Conservation (phyloP, 768 basidiomycete genomes). For the Piloderma croceum region DNA sequence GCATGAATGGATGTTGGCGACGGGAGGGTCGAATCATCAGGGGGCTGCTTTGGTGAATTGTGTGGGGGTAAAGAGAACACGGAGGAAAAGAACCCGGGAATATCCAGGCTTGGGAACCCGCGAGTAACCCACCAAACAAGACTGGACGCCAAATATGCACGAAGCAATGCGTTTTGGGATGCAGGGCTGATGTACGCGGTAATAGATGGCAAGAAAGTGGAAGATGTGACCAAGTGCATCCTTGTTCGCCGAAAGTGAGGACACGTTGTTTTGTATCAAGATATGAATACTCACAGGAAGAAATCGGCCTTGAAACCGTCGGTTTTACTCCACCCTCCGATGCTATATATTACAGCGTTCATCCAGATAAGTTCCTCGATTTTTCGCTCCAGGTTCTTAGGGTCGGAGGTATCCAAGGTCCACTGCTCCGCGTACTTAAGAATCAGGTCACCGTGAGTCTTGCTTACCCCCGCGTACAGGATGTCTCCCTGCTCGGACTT, state of each 20-base stretch:
- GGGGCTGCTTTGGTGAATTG: constrained; percentile 9
- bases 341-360: constrained; percentile 47
- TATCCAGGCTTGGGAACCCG: constrained; percentile 28
- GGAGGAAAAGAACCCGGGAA: constrained; percentile 25
- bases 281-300: constrained; percentile 42
- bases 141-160: constrained; percentile 46
- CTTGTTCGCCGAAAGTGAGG: too few species aligned
- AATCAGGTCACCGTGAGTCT: constrained; percentile 36
- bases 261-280: constrained; percentile 15
- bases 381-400: constrained; percentile 43
- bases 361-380: constrained; percentile 61
- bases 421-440: constrained; percentile 38
- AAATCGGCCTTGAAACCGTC: constrained; percentile 51
- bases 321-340: constrained; percentile 43
- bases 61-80: constrained; percentile 18
- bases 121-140: constrained; percentile 34
- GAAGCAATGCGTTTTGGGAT: constrained; percentile 50
- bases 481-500: constrained; percentile 9
- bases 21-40: constrained; percentile 4
- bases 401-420: constrained; percentile 32
- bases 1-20: constrained; percentile 11
- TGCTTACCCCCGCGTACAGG: constrained; percentile 30
- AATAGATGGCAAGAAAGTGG: constrained; percentile 53
- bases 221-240: constrained; percentile 63
- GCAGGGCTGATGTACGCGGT: constrained; percentile 33